Conservation (phyloP, 2,329 filamentous ascomycete genomes). For the Teratosphaeriaceae sp. region DNA sequence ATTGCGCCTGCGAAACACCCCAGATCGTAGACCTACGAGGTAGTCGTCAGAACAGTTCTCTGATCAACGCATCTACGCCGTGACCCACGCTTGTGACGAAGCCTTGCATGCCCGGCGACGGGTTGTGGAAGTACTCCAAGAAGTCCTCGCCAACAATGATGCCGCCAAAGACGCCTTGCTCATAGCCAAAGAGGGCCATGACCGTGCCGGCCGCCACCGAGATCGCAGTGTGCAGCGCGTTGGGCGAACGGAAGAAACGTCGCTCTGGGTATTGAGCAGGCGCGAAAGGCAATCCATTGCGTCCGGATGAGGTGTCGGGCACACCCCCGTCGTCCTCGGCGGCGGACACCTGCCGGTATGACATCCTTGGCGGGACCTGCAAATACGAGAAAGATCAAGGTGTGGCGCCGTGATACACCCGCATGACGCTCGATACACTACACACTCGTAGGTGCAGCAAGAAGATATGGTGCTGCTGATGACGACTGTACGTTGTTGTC, state of each 20-base stretch:
- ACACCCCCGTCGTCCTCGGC: background rate
- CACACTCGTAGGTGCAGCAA: too few relatives aligned
- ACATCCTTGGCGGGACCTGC: too few relatives aligned
- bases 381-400: too few relatives aligned
- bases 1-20: constrained; percentile 25
- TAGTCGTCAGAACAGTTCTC: too few relatives aligned
- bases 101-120: constrained; percentile 10
- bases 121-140: constrained; percentile 12
- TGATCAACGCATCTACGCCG: too few relatives aligned
- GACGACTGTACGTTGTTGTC: too few relatives aligned
- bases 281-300: background rate
- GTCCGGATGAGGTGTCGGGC: background rate
- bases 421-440: too few relatives aligned
- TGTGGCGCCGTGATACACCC: too few relatives aligned
- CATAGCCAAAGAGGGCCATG: constrained; percentile 24
- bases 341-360: background rate
- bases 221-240: constrained; percentile 18
- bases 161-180: constrained; percentile 18
- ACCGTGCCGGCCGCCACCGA: constrained; percentile 20
- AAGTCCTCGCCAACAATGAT: constrained; percentile 12
- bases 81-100: constrained; percentile 10
- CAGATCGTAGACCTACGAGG: constrained; percentile 11
- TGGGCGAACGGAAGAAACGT: constrained; percentile 10
- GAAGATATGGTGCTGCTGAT: too few relatives aligned
- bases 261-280: background rate